Evolutionary conservation across 75 land plant species (phyloP).

Genomic region (Azolla pinnata): DNA sequence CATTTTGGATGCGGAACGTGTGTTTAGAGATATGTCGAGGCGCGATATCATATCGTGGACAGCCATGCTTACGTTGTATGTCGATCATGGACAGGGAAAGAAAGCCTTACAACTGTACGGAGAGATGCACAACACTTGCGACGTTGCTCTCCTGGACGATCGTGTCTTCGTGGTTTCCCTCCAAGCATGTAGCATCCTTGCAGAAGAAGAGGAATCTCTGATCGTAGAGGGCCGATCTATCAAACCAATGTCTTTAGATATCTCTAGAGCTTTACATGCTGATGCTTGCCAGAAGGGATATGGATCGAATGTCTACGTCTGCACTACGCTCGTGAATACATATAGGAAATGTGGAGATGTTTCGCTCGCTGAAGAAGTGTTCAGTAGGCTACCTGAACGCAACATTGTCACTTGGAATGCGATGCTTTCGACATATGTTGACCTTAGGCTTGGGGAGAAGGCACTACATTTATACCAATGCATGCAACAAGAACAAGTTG

Average conservation of each 20-base stretch:
- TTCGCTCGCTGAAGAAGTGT: conserved; percentile 21
- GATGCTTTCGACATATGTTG: conserved; percentile 24
- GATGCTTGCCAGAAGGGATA: conserved; percentile 9
- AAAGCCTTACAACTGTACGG: background rate
- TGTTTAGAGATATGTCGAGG: conserved; percentile 43
- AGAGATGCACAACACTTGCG: background rate
- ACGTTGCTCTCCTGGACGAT: background rate
- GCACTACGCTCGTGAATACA: conserved; percentile 29
- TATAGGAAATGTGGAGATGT: conserved; percentile 45
- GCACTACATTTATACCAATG: conserved; percentile 20
- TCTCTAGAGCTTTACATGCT: conserved; percentile 13
- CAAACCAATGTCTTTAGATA: background rate
- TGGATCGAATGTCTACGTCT: conserved; percentile 16
- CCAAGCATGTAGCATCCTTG: conserved; percentile 7
- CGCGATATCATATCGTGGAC: conserved; percentile 51
- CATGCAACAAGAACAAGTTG: conserved; percentile 14
- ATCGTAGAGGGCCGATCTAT: background rate
- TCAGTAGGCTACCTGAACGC: conserved; percentile 15
- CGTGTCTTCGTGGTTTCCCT: background rate
- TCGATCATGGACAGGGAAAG: background rate
- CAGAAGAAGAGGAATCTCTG: background rate
- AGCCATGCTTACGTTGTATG: conserved; percentile 22
- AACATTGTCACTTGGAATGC: conserved; percentile 33
- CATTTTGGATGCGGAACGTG: conserved; percentile 31
- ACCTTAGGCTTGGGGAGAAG: conserved; percentile 18